A percentile compares a stretch with the other conserved stretches of the same genome.
Evolutionary conservation across 2,329 filamentous ascomycete genomes (phyloP).

Genomic region (Cytospora piceae): DNA sequence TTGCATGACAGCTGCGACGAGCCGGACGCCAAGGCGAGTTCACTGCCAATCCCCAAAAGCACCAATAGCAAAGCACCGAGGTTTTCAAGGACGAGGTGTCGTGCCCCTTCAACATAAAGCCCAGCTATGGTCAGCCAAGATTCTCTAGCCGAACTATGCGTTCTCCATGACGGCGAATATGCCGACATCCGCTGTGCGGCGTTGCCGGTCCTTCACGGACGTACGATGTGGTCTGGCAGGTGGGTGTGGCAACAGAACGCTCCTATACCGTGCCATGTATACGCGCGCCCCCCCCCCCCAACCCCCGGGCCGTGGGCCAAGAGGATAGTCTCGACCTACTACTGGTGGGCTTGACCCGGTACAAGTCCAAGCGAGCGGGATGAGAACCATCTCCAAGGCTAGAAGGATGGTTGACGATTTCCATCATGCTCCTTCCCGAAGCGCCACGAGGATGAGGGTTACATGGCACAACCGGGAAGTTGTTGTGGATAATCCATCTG

Average conservation of each 20-base stretch:
- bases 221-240: background rate
- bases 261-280: background rate
- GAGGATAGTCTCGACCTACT: background rate
- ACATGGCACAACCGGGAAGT: background rate
- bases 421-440: background rate
- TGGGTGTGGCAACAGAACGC: background rate
- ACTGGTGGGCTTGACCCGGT: background rate
- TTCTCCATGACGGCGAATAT: background rate
- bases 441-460: background rate
- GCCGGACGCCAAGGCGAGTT: background rate
- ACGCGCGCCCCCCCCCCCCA: background rate
- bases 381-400: background rate
- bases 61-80: background rate
- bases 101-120: background rate
- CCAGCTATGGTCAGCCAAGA: background rate
- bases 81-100: background rate
- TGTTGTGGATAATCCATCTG: background rate
- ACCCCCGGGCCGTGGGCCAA: background rate
- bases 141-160: background rate
- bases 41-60: background rate
- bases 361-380: background rate
- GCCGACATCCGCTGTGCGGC: background rate
- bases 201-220: background rate
- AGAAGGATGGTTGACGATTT: background rate
- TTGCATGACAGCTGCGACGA: background rate